Percentiles rank a stretch among this genome's conserved stretches.
phyloP scores from a whole-genome alignment of 75 land plant species.

The Picea sitchensis region DNA sequence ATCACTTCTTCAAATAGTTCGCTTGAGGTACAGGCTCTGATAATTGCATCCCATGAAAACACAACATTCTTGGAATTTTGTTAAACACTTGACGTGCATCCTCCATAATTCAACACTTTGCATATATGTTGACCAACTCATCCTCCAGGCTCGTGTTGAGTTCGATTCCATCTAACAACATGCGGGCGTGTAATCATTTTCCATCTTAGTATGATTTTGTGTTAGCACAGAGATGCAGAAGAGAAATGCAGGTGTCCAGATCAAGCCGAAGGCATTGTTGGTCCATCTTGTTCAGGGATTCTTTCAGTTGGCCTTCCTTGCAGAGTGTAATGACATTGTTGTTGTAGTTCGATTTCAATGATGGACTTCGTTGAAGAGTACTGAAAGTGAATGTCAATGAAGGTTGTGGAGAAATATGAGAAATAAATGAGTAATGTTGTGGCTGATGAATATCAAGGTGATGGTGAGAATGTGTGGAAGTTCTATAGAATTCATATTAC shows the following conservation, averaged over 20 bases:
- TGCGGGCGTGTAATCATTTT: not conserved
- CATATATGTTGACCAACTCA: not conserved
- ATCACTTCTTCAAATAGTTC: constrained; percentile 14
- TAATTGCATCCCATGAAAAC: constrained; percentile 37
- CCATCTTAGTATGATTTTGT: not conserved
- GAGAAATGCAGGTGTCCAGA: not conserved
- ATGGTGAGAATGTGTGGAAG: too few species aligned
- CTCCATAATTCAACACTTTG: not conserved
- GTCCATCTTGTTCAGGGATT: not conserved
- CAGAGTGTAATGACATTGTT: not conserved
- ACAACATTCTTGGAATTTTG: not conserved
- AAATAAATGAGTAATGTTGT: too few species aligned
- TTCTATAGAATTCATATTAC: too few species aligned
- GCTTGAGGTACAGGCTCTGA: constrained; percentile 27
- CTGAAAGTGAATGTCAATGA: too few species aligned
- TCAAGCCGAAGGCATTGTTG: not conserved
- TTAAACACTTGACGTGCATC: constrained; percentile 7
- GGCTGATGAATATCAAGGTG: too few species aligned
- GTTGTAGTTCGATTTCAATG: too few species aligned
- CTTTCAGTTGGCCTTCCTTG: not conserved
- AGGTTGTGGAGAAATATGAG: too few species aligned
- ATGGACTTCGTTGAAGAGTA: too few species aligned
- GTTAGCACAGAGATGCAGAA: not conserved
- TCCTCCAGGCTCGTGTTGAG: not conserved
- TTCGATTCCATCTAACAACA: not conserved